phyloP scores from a whole-genome alignment of 441 rosid genomes.

The Erysimum cheiri region DNA sequence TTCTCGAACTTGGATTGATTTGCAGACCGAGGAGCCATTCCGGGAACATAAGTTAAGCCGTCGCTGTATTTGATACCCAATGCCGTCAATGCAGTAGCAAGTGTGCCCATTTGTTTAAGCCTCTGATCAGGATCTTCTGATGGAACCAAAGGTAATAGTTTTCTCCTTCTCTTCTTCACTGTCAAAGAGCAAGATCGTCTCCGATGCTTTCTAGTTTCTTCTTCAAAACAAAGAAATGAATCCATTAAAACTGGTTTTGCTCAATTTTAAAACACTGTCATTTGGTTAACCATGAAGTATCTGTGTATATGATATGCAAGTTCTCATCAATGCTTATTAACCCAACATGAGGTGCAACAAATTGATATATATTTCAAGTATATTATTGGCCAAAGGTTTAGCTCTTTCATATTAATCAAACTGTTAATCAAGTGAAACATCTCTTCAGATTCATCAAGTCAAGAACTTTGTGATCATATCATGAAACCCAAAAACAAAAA shows the following conservation, averaged over 20 bases:
- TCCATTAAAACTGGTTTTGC: not conserved
- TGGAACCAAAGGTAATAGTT: slow-evolving; percentile 70
- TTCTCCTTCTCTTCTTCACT: slow-evolving; percentile 76
- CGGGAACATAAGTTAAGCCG: slow-evolving; percentile 59
- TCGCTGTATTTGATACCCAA: slow-evolving; percentile 71
- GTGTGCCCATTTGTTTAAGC: slow-evolving; percentile 72
- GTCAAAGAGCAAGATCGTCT: slow-evolving; percentile 65
- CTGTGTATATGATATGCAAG: not conserved
- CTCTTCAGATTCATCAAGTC: slow-evolving; percentile 26
- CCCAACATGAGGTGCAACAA: slow-evolving; percentile 14
- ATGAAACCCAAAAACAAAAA: slow-evolving; percentile 2
- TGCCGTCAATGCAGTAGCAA: slow-evolving; percentile 79
- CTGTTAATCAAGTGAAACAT: slow-evolving; percentile 16
- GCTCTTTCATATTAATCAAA: slow-evolving; percentile 8
- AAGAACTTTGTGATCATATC: slow-evolving; percentile 21
- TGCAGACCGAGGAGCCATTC: slow-evolving; percentile 75
- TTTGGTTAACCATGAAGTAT: not conserved
- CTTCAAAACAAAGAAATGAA: slow-evolving; percentile 33
- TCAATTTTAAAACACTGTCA: not conserved
- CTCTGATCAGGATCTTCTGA: slow-evolving; percentile 62
- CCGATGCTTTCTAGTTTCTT: slow-evolving; percentile 56
- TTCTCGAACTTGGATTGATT: slow-evolving; percentile 74
- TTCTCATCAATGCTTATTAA: slow-evolving; percentile 15
- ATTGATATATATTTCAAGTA: not conserved
- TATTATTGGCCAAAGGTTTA: slow-evolving; percentile 17